Conservation (phyloP, 352 stramenopile genomes). For the Vaucheria bursata region DNA sequence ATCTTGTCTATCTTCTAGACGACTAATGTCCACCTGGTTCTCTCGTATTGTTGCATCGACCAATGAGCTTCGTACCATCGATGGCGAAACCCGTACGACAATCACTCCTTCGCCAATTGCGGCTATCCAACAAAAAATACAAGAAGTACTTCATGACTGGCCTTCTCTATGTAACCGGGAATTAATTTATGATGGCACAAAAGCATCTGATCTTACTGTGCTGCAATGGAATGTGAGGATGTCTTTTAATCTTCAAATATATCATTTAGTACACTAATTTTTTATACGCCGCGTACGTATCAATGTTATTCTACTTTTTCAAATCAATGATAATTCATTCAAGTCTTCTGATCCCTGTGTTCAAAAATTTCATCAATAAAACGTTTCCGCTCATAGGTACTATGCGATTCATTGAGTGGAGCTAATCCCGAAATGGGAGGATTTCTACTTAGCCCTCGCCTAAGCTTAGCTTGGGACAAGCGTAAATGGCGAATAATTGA, state of each 20-base stretch:
- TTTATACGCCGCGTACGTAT: neutral
- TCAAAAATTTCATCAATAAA: too few species aligned
- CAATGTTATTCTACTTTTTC: neutral
- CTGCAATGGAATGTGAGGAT: constrained; percentile 14
- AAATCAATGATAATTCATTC: neutral
- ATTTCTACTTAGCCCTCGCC: neutral
- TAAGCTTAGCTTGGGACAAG: neutral
- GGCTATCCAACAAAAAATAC: neutral
- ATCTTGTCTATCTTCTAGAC: too few species aligned
- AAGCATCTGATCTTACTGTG: neutral
- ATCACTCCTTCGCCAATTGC: neutral
- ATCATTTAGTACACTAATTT: neutral
- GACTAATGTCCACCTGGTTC: too few species aligned
- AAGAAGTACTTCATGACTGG: neutral
- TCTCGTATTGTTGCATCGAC: too few species aligned
- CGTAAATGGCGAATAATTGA: constrained; percentile 5
- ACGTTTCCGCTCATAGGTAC: too few species aligned
- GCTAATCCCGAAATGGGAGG: neutral
- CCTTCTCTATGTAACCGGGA: neutral
- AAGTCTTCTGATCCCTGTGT: neutral
- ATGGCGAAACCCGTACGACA: too few species aligned
- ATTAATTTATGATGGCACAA: neutral
- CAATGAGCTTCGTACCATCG: too few species aligned
- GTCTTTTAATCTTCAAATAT: neutral
- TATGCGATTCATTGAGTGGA: constrained; percentile 10